These are phyloP conservation scores for Henckelia pumila DNA, from an alignment of 257 asterid species.

Conservation along the genomic window DNA sequence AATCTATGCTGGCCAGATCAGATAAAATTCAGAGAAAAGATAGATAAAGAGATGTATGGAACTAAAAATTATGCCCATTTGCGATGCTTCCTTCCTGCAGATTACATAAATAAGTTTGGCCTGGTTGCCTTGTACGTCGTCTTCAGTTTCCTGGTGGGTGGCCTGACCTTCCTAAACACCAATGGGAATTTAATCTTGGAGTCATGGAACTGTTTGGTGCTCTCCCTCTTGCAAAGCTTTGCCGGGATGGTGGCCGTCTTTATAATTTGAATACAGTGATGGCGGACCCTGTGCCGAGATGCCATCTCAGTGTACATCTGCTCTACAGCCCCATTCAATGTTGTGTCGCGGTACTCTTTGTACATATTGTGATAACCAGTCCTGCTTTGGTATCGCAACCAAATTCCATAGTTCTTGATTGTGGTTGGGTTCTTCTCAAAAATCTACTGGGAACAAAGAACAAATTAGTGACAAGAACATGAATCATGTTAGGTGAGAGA, in stretches of 20 bases:
- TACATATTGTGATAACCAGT: constrained; percentile 93
- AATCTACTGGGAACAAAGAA: constrained; percentile 35
- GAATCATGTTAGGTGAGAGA: not conserved
- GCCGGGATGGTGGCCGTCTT: constrained; percentile 89
- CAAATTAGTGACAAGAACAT: not conserved
- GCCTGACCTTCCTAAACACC: constrained; percentile 68
- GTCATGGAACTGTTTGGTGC: constrained; percentile 75
- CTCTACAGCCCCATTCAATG: constrained; percentile 82
- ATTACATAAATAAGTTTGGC: constrained; percentile 63
- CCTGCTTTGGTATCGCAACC: constrained; percentile 89
- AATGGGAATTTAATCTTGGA: constrained; percentile 80
- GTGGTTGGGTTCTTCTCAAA: constrained; percentile 89
- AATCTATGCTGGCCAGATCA: not conserved
- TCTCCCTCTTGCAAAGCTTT: constrained; percentile 89
- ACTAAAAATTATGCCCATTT: not conserved
- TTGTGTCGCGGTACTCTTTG: constrained; percentile 88
- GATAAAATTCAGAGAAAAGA: too few relatives aligned
- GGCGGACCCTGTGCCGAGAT: constrained; percentile 87
- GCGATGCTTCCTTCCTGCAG: not conserved
- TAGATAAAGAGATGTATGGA: not conserved
- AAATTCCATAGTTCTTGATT: constrained; percentile 80
- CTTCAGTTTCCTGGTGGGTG: constrained; percentile 68
- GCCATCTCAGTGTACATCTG: constrained; percentile 98
- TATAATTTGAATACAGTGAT: constrained; percentile 81
- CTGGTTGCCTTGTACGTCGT: constrained; percentile 66